Percentiles rank a stretch among this genome's conserved stretches.
Conservation (phyloP, 139 green algal species). For the Auxenochlorella protothecoides region DNA sequence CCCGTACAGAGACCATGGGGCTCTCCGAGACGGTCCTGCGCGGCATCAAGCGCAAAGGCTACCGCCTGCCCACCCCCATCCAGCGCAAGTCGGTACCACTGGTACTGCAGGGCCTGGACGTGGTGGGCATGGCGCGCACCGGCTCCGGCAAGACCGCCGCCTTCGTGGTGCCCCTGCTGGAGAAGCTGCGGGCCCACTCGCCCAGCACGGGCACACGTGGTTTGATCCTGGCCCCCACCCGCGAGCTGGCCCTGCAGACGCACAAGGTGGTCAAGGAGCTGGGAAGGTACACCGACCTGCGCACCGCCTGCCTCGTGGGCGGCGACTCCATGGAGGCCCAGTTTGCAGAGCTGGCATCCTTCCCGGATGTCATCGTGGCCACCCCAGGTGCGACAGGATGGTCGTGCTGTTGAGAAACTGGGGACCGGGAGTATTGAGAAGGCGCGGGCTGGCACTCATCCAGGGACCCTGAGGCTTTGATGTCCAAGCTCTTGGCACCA, state of each 20-base stretch:
- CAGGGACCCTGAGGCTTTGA: no score
- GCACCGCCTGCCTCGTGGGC: constrained; percentile 76
- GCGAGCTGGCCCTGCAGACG: constrained; percentile 78
- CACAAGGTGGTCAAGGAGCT: constrained; percentile 78
- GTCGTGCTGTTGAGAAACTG: no score
- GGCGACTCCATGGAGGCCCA: constrained; percentile 93
- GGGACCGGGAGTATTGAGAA: no score
- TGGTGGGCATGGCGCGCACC: constrained; percentile 89
- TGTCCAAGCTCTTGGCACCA: not conserved
- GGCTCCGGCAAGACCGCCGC: constrained; percentile 94
- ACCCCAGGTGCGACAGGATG: constrained; percentile 60
- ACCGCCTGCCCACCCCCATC: constrained; percentile 91
- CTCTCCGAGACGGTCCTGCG: constrained; percentile 54
- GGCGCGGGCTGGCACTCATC: no score
- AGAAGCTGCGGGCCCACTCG: constrained; percentile 69
- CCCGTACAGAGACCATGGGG: constrained; percentile 69
- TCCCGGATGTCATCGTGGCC: constrained; percentile 90
- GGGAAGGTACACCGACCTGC: constrained; percentile 64
- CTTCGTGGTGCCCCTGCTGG: constrained; percentile 86
- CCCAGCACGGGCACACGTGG: constrained; percentile 60
- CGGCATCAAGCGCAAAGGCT: constrained; percentile 84
- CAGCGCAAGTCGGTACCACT: constrained; percentile 82
- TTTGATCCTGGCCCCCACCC: constrained; percentile 82
- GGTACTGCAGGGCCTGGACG: constrained; percentile 69
- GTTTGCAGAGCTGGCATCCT: constrained; percentile 82